Base-by-base conservation (phyloP, 257 asterid genomes). In the Lycium barbarum region DNA sequence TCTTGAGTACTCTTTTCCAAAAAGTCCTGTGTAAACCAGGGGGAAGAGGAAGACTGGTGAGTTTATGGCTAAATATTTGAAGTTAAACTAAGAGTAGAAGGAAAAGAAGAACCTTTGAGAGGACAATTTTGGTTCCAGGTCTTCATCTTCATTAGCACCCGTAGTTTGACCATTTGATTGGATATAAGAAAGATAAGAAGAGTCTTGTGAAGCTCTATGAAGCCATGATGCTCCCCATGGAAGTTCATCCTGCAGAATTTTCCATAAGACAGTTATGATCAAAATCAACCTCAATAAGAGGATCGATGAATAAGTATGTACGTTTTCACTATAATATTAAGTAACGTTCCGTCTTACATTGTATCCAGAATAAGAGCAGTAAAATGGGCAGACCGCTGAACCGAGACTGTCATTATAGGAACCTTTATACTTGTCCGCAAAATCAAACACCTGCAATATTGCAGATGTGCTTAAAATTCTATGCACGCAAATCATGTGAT, bases 161-260 rank as follows among this genome's bases (percentile, higher is more conserved):
- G 94, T 87, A 3, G 92, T 90, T 87, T 89, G 93, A 6, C 97
- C 95, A 18, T 95, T 93, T 0, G 98, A 91, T 49, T 92, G 92
- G 78, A 95, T 94, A 85, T 94, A 95, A 53, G 87, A 22, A 88
- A 92, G 84, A 78, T 93, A 95, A 0, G 93, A 87, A 51, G 85
- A 18, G 63, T 94, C 62, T 55, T 84, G 59, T 3, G 99, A 89
- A 62, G 99, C 99, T 88, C 86, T 85, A 11, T 94, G 95, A 71
- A 95, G 92, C 99, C 99, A 95, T 9, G 99, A 92, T 33, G 99
- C 99, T 82, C 94, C 98, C 99, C 99, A 95, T 81, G 94, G 49
- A 35, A 95, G 92, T 89, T 95, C 99, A 71, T 95, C 99, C 99
- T 95, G 86, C 33, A 26, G 33, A 63, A 67, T 40, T 6, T 45